Conservation (phyloP, 495 filamentous ascomycete species). For the Neurospora sp. region DNA sequence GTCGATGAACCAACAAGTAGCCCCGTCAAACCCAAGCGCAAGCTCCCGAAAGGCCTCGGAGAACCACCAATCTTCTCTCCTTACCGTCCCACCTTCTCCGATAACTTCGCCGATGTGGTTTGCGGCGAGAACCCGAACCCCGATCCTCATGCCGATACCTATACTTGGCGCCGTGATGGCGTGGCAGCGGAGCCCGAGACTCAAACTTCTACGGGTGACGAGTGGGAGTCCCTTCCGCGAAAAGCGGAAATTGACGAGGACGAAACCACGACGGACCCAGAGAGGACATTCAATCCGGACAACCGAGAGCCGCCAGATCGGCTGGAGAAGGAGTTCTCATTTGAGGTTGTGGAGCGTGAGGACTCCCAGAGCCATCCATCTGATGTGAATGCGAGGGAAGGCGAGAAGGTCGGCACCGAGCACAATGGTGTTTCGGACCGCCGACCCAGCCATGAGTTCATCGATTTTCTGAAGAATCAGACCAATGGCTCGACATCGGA, state of each 20-base stretch:
- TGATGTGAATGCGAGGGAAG: neutral
- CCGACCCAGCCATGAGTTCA: slow-evolving; percentile 18
- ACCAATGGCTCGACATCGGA: slow-evolving; percentile 19
- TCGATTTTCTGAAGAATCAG: slow-evolving; percentile 20
- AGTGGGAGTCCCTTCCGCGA: neutral
- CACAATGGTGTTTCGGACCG: neutral
- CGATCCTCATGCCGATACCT: neutral
- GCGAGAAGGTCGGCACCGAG: neutral
- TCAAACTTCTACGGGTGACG: neutral
- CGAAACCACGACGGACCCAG: neutral
- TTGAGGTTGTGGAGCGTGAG: neutral
- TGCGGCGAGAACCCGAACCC: neutral
- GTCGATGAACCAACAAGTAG: neutral
- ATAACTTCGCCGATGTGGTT: neutral
- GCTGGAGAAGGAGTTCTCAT: neutral
- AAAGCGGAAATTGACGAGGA: neutral
- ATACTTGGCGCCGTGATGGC: neutral
- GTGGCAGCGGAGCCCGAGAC: neutral
- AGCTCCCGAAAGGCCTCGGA: neutral
- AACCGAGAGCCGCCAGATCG: neutral
- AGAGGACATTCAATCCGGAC: neutral
- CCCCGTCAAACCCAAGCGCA: neutral
- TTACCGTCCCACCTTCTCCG: neutral
- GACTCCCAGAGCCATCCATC: neutral
- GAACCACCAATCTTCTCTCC: neutral